Evolutionary conservation across 2,329 filamentous ascomycete genomes (phyloP).

Genomic region (Clarireedia paspali): DNA sequence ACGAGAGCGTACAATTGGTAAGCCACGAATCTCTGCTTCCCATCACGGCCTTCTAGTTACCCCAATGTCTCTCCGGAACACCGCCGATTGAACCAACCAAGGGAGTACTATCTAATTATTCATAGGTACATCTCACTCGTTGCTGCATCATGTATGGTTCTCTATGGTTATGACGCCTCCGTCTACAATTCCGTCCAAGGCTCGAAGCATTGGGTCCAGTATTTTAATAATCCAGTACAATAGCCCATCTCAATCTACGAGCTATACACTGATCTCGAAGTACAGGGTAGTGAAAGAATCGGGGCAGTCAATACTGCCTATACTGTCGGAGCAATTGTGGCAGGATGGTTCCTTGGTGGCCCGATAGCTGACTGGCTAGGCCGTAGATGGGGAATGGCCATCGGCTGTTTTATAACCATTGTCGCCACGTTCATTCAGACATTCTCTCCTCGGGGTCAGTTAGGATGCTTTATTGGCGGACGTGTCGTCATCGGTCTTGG

Average conservation of each 20-base stretch:
- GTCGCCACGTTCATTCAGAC: conserved; percentile 62
- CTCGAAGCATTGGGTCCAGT: conserved; percentile 57
- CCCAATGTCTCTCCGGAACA: background rate
- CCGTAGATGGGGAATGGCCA: conserved; percentile 56
- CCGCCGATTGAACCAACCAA: background rate
- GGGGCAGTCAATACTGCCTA: conserved; percentile 61
- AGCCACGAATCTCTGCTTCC: background rate
- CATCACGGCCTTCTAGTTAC: background rate
- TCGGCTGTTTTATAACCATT: conserved; percentile 57
- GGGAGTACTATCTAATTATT: background rate
- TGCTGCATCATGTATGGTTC: conserved; percentile 63
- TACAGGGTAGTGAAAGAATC: conserved; percentile 34
- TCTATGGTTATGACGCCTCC: conserved; percentile 68
- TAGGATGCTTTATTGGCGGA: conserved; percentile 61
- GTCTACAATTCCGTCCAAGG: conserved; percentile 67
- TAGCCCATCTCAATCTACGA: background rate
- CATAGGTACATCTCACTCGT: conserved; percentile 61
- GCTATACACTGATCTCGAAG: background rate
- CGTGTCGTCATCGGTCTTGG: conserved; percentile 63
- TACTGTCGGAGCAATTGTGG: conserved; percentile 62
- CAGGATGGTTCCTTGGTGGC: conserved; percentile 60
- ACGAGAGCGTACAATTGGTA: conserved; percentile 7
- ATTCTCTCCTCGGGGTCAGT: conserved; percentile 51
- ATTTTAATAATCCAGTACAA: conserved; percentile 40
- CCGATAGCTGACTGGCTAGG: conserved; percentile 52